These are phyloP conservation scores for Akebia trifoliata DNA, from an alignment of 164 flowering plant genomes.

Conservation along the genomic window DNA sequence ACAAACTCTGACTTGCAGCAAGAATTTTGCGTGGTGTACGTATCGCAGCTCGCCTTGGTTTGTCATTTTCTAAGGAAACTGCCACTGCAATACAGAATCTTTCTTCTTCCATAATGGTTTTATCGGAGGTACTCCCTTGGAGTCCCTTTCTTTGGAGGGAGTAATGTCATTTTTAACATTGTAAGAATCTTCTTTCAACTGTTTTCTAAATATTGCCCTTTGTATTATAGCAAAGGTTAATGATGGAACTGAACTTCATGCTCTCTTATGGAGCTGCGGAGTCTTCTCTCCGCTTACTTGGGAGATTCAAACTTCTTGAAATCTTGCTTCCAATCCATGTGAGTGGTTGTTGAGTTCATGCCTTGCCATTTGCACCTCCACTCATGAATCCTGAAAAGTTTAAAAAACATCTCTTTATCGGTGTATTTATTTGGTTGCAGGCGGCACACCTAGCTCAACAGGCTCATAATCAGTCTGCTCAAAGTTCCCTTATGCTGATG, in stretches of 20 bases:
- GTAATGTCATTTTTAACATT: neutral
- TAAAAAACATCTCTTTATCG: neutral
- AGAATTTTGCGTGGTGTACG: slow-evolving; percentile 88
- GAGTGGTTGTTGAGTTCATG: slow-evolving; percentile 23
- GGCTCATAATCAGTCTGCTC: slow-evolving; percentile 20
- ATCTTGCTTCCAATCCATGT: slow-evolving; percentile 78
- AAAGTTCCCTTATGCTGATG: slow-evolving; percentile 62
- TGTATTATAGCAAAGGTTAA: slow-evolving; percentile 52
- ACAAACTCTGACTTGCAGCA: slow-evolving; percentile 41
- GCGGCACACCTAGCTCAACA: slow-evolving; percentile 67
- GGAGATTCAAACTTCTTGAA: slow-evolving; percentile 58
- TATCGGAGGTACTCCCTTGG: slow-evolving; percentile 46
- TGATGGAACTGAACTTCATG: slow-evolving; percentile 89
- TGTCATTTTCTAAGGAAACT: slow-evolving; percentile 63
- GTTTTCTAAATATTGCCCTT: neutral
- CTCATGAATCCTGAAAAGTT: neutral
- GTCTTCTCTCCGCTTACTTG: slow-evolving; percentile 61
- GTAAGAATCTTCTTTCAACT: neutral
- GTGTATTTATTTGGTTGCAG: slow-evolving; percentile 36
- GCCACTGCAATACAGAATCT: slow-evolving; percentile 52
- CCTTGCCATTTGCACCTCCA: neutral
- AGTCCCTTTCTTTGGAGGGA: neutral
- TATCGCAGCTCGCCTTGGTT: slow-evolving; percentile 85
- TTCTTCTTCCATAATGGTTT: slow-evolving; percentile 38
- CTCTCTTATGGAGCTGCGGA: slow-evolving; percentile 91